Conservation (phyloP, 441 rosid genomes). For the Brassica hybrid region DNA sequence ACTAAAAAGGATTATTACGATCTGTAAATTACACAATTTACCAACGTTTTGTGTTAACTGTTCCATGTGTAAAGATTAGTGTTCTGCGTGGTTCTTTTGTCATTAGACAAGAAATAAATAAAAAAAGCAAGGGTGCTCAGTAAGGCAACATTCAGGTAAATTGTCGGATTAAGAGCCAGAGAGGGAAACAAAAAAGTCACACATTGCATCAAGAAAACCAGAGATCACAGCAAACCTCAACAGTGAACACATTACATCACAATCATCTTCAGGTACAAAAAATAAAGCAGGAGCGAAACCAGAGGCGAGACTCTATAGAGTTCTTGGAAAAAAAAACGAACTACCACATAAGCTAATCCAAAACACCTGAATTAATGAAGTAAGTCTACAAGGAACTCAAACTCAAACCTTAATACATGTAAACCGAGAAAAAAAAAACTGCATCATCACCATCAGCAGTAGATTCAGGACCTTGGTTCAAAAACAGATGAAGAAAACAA, state of each 20-base stretch:
- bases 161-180: background rate
- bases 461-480: constrained; percentile 6
- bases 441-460: constrained; percentile 6
- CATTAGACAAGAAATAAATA: constrained; percentile 7
- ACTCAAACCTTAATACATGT: constrained; percentile 8
- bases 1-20: background rate
- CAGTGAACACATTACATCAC: background rate
- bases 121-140: background rate
- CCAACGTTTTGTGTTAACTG: background rate
- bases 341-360: background rate
- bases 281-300: background rate
- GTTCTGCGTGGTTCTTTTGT: background rate
- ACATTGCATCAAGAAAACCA: constrained; percentile 14
- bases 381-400: background rate
- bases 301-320: background rate
- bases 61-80: constrained; percentile 4
- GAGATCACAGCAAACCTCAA: background rate
- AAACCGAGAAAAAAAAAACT: constrained; percentile 13
- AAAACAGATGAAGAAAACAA: constrained; percentile 15
- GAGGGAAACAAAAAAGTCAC: background rate
- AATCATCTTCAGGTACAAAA: background rate
- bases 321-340: background rate
- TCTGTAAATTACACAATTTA: background rate
- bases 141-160: background rate
- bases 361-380: background rate